phyloP scores from a whole-genome alignment of 495 filamentous ascomycete species.

The Trichoderma orchidacearum region DNA sequence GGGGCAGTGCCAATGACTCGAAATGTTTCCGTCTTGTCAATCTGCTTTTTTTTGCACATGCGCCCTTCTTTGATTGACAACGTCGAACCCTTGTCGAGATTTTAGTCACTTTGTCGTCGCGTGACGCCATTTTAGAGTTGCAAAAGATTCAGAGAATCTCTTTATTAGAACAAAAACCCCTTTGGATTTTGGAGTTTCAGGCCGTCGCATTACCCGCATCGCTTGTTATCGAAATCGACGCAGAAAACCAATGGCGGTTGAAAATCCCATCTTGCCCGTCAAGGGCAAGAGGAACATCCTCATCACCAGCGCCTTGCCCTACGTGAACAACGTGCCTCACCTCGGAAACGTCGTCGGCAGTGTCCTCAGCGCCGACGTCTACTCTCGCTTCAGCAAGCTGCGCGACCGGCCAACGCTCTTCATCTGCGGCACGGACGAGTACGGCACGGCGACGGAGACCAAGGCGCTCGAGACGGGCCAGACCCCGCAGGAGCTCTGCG shows the following conservation, averaged over 20 bases:
- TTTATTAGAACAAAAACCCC: too few relatives aligned
- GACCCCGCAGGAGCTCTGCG: constrained; percentile 57
- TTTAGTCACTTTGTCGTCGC: neutral
- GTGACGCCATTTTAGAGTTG: neutral
- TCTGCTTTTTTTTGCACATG: neutral
- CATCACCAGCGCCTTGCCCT: constrained; percentile 59
- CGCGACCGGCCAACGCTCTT: constrained; percentile 36
- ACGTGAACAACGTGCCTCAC: constrained; percentile 95
- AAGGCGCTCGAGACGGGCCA: constrained; percentile 48
- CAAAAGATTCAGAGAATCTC: neutral
- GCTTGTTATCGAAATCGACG: neutral
- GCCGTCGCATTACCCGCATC: neutral
- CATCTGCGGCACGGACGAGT: constrained; percentile 64
- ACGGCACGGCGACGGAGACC: constrained; percentile 73
- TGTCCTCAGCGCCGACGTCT: constrained; percentile 66
- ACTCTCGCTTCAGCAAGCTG: constrained; percentile 31
- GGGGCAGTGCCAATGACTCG: neutral
- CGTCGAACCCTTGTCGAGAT: neutral
- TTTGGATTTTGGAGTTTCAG: neutral
- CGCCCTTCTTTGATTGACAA: neutral
- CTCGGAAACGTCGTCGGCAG: constrained; percentile 88
- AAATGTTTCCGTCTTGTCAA: neutral
- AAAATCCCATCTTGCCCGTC: constrained; percentile 21
- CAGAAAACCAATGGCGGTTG: constrained; percentile 9
- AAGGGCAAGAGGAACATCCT: constrained; percentile 39